A percentile compares a stretch with the other conserved stretches of the same genome.
Evolutionary conservation across 176 grass and related monocot species (phyloP).

Genomic region (Oryza australiensis): DNA sequence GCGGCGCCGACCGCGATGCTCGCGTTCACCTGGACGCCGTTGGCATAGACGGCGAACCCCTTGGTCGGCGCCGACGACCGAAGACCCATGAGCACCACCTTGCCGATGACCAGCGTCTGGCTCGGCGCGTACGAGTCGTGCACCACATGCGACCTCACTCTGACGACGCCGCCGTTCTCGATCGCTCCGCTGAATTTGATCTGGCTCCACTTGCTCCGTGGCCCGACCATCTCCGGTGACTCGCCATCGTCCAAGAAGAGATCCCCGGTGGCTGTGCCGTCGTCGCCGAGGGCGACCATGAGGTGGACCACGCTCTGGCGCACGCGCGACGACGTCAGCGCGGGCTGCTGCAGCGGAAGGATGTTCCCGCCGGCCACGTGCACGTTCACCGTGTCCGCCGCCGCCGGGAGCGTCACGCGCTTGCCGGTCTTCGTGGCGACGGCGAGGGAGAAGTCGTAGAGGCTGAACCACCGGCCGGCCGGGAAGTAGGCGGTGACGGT

Average conservation of each 20-base stretch:
- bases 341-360: conserved; percentile 54
- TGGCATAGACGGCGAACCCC: conserved; percentile 31
- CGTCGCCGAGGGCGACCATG: conserved; percentile 54
- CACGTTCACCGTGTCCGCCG: conserved; percentile 59
- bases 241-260: conserved; percentile 78
- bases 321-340: conserved; percentile 40
- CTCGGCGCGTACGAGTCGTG: conserved; percentile 49
- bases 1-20: conserved; percentile 16
- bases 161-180: conserved; percentile 15
- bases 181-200: conserved; percentile 41
- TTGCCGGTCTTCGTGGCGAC: conserved; percentile 22
- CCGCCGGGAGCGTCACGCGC: conserved; percentile 47
- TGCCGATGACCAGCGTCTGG: conserved; percentile 41
- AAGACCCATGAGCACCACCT: conserved; percentile 68
- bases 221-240: conserved; percentile 59
- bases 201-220: conserved; percentile 41
- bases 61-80: background rate
- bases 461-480: conserved; percentile 64
- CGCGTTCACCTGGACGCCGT: conserved; percentile 24
- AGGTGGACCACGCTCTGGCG: conserved; percentile 57
- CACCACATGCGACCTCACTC: conserved; percentile 52
- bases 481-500: conserved; percentile 73
- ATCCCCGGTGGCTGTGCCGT: conserved; percentile 42
- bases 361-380: conserved; percentile 63
- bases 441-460: conserved; percentile 50